phyloP scores from a whole-genome alignment of 164 flowering plant species.

The Chimonanthus praecox region DNA sequence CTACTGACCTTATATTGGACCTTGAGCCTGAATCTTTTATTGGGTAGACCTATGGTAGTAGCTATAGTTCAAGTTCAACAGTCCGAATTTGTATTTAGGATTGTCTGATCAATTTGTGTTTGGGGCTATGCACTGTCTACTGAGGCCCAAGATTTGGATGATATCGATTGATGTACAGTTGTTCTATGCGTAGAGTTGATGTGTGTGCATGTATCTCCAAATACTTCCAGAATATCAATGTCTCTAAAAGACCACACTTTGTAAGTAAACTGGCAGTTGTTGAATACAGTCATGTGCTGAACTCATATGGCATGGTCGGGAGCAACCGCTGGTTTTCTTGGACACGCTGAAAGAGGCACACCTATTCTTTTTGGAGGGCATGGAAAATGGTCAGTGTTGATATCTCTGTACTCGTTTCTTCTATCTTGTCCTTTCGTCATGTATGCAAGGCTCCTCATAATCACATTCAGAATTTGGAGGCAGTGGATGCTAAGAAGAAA shows the following conservation, averaged over 20 bases:
- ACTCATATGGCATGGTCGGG: conserved; percentile 58
- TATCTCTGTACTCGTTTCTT: background rate
- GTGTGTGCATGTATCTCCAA: background rate
- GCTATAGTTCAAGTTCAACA: background rate
- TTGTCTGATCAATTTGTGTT: background rate
- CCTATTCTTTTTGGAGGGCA: conserved; percentile 65
- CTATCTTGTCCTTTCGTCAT: conserved; percentile 4
- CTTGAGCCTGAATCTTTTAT: no score
- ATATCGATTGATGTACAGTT: background rate
- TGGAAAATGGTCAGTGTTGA: conserved; percentile 65
- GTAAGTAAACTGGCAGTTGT: background rate
- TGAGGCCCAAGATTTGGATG: background rate
- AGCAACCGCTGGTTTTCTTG: conserved; percentile 60
- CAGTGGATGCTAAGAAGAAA: conserved; percentile 68
- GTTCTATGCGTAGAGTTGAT: background rate
- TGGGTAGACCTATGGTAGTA: no score
- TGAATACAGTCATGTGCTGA: conserved; percentile 63
- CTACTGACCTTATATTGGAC: no score
- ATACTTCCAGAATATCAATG: background rate
- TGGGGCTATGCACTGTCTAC: no score
- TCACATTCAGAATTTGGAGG: conserved; percentile 52
- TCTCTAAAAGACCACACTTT: background rate
- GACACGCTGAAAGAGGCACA: conserved; percentile 73
- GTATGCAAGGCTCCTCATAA: conserved; percentile 20
- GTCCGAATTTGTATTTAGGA: background rate